These are phyloP conservation scores for Athelia sp. DNA, from an alignment of 1,284 basidiomycete genomes.

Conservation along the genomic window DNA sequence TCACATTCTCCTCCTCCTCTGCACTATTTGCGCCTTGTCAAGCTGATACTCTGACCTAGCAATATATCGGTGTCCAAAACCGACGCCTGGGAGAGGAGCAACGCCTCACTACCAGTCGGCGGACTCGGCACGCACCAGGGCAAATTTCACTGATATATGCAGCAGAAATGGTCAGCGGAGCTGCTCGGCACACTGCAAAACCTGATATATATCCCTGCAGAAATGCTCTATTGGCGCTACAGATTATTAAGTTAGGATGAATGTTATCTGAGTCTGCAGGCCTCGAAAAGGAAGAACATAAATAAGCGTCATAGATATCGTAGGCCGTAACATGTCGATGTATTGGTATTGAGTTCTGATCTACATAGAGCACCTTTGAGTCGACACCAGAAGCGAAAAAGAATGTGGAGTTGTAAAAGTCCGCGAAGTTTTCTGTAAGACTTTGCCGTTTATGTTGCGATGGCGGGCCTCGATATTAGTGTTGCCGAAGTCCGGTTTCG, in stretches of 20 bases:
- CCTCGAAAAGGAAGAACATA: slow-evolving; percentile 30
- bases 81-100: too few species aligned
- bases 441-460: slow-evolving; percentile 55
- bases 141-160: too few species aligned
- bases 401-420: slow-evolving; percentile 73
- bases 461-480: too few species aligned
- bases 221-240: slow-evolving; percentile 31
- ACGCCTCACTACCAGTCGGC: too few species aligned
- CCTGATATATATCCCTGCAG: too few species aligned
- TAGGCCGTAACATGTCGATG: slow-evolving; percentile 47
- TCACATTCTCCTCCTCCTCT: too few species aligned
- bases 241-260: slow-evolving; percentile 32
- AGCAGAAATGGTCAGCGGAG: too few species aligned
- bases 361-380: slow-evolving; percentile 67
- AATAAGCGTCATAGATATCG: slow-evolving; percentile 34
- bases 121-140: too few species aligned
- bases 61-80: too few species aligned
- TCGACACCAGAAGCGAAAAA: slow-evolving; percentile 71
- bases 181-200: too few species aligned
- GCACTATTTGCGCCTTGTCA: too few species aligned
- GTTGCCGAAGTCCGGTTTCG: not conserved
- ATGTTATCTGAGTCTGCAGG: slow-evolving; percentile 40
- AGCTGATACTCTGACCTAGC: too few species aligned
- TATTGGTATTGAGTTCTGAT: slow-evolving; percentile 53
- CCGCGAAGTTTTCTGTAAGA: slow-evolving; percentile 62